Percentiles rank a stretch among this genome's conserved stretches.
These are phyloP conservation scores for Colletotrichum sp. DNA, from an alignment of 2,329 filamentous ascomycete genomes.

Conservation along the genomic window DNA sequence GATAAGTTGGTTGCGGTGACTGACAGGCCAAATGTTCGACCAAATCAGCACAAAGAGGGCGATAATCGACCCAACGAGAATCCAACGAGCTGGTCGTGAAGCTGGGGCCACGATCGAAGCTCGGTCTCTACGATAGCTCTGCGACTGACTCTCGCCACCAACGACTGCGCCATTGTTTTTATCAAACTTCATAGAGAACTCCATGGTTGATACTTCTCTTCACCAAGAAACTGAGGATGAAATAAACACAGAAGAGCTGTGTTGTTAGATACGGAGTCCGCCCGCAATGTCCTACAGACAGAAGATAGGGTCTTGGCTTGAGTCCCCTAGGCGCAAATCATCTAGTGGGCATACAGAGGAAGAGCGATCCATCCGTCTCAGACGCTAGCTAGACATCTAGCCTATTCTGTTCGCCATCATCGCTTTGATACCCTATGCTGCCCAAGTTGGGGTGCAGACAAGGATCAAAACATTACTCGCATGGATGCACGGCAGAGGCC, in stretches of 20 bases:
- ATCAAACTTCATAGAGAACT: background rate
- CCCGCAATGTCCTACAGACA: background rate
- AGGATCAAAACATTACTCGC: background rate
- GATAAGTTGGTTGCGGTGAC: background rate
- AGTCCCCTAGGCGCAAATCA: background rate
- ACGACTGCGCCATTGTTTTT: background rate
- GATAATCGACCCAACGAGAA: background rate
- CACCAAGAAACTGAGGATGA: background rate
- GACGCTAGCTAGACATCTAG: background rate
- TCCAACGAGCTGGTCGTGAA: background rate
- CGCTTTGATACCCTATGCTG: background rate
- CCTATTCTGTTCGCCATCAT: fast-evolving
- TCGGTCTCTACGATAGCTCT: background rate
- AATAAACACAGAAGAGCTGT: fast-evolving
- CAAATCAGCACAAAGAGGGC: background rate
- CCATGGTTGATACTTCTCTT: background rate
- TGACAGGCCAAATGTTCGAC: background rate
- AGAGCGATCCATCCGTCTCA: background rate
- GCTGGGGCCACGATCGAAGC: background rate
- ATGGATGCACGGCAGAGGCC: background rate
- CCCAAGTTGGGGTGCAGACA: background rate
- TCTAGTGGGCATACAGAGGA: background rate
- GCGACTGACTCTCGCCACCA: background rate
- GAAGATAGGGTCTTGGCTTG: background rate
- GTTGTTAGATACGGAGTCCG: background rate